Evolutionary conservation across 257 asterid genomes (phyloP).

Genomic region (Asclepias syriaca): DNA sequence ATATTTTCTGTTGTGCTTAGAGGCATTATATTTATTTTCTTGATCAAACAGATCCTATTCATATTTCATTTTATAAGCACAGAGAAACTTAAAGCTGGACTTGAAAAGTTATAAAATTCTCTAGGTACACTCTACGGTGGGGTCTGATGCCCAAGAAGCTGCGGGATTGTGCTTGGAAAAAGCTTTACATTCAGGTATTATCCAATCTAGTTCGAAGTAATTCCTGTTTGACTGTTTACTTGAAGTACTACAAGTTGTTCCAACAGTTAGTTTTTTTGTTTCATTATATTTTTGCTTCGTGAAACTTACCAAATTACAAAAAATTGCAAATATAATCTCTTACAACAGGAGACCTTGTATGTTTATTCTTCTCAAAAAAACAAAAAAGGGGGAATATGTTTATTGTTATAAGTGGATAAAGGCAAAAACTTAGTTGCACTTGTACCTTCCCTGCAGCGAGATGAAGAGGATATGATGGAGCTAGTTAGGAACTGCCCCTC

Average conservation of each 20-base stretch:
- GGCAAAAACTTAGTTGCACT: neutral
- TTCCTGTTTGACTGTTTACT: neutral
- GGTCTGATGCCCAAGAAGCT: slow-evolving; percentile 70
- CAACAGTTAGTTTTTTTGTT: neutral
- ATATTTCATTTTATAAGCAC: neutral
- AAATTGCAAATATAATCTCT: neutral
- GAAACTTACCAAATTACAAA: neutral
- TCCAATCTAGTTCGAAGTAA: slow-evolving; percentile 1
- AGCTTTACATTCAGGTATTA: slow-evolving; percentile 42
- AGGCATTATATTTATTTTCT: neutral
- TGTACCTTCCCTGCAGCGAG: slow-evolving; percentile 49
- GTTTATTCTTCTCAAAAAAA: too few species aligned
- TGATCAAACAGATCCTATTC: neutral
- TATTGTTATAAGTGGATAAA: slow-evolving; percentile 1
- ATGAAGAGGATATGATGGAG: slow-evolving; percentile 79
- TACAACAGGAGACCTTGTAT: neutral
- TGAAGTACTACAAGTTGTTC: neutral
- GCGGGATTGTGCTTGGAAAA: slow-evolving; percentile 96
- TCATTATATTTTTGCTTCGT: neutral
- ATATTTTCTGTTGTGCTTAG: neutral
- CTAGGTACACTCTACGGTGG: slow-evolving; percentile 81
- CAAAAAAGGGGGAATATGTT: neutral
- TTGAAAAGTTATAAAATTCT: neutral
- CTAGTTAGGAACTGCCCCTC: slow-evolving; percentile 66
- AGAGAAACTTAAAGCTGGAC: neutral